phyloP scores from a whole-genome alignment of 2,329 filamentous ascomycete species.

The Fusarium oxysporum region DNA sequence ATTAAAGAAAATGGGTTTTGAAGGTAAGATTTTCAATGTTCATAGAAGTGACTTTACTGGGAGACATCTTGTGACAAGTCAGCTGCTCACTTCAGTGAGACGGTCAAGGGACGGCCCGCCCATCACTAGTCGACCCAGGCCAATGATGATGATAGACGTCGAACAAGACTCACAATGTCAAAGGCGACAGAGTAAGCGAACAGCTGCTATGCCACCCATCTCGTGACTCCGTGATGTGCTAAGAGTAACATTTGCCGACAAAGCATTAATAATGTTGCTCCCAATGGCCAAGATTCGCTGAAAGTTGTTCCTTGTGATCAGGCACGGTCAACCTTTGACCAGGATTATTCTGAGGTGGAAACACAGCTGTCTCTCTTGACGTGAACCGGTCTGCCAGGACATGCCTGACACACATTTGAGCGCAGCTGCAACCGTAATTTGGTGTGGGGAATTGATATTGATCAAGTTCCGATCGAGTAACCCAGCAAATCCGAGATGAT shows the following conservation, averaged over 20 bases:
- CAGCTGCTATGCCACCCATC: conserved; percentile 3
- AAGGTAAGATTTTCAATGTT: neutral
- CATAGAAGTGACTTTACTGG: neutral
- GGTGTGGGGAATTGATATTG: conserved; percentile 23
- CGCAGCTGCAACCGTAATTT: conserved; percentile 1
- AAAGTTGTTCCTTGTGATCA: conserved; percentile 15
- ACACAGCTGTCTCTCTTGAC: conserved; percentile 24
- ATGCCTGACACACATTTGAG: conserved; percentile 9
- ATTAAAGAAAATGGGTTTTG: neutral
- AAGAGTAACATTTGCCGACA: conserved; percentile 14
- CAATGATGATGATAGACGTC: conserved; percentile 15
- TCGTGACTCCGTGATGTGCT: conserved; percentile 5
- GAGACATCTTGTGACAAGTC: conserved; percentile 20
- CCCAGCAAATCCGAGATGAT: conserved; percentile 33
- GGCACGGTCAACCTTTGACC: conserved; percentile 4
- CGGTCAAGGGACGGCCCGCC: conserved; percentile 46
- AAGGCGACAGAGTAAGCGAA: conserved; percentile 14
- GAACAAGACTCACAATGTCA: conserved; percentile 6
- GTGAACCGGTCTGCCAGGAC: conserved; percentile 21
- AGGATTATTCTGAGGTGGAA: conserved; percentile 8
- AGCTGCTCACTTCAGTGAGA: conserved; percentile 35
- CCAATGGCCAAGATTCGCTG: neutral
- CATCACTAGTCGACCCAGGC: conserved; percentile 32
- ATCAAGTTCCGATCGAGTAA: conserved; percentile 33
- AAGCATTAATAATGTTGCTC: neutral